Evolutionary conservation across 2,329 filamentous ascomycete species (phyloP).

Genomic region (Talaromyces sp.): DNA sequence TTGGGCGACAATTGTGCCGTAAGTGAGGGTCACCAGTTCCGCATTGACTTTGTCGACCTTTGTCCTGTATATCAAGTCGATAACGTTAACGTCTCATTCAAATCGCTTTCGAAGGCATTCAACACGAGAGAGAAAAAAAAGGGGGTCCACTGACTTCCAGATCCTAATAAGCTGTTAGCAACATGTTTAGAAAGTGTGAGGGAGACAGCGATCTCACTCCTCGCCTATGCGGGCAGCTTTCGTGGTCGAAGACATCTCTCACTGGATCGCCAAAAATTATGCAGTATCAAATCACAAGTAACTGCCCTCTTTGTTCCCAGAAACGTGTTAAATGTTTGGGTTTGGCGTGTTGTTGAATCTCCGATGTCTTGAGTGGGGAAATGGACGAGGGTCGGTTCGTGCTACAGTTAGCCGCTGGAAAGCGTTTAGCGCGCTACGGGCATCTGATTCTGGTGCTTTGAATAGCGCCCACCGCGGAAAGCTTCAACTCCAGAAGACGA

Average conservation of each 20-base stretch:
- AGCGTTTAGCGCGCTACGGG: conserved; percentile 20
- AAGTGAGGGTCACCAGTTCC: conserved; percentile 93
- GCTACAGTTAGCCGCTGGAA: conserved; percentile 5
- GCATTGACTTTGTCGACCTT: conserved; percentile 97
- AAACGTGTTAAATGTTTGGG: too few species aligned
- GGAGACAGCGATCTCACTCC: conserved; percentile 54
- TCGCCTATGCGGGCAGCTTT: conserved; percentile 68
- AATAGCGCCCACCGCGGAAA: background rate
- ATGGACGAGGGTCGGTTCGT: background rate
- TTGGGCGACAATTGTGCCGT: conserved; percentile 94
- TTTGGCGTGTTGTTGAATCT: background rate
- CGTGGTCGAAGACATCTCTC: conserved; percentile 49
- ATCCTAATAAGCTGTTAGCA: conserved; percentile 52
- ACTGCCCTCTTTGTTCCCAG: background rate
- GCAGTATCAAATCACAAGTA: background rate
- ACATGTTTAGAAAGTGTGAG: background rate
- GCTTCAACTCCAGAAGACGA: background rate
- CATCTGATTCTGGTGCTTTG: background rate
- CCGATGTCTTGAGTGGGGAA: conserved; percentile 2
- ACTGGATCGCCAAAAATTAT: background rate
- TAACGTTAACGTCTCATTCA: background rate
- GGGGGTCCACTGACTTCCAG: conserved; percentile 70
- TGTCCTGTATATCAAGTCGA: conserved; percentile 54
- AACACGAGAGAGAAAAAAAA: background rate
- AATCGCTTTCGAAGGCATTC: background rate